Evolutionary conservation across 2,329 filamentous ascomycete species (phyloP), one percentile per base, ranked within the genome.

Genomic region (Hypoxylon sp.): DNA sequence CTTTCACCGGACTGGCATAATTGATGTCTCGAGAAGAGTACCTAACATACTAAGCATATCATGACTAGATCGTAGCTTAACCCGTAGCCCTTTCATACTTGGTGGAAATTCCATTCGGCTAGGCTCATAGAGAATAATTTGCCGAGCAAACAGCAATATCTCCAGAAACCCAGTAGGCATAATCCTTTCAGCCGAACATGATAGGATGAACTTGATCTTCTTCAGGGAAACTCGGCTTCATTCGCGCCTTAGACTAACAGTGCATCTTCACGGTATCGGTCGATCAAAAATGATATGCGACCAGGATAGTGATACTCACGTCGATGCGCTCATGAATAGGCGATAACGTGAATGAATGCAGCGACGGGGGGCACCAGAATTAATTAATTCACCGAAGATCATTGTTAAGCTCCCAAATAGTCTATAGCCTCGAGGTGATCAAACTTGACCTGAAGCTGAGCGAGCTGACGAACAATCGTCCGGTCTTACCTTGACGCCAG

Each of bases 171-270:
- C 16, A 61, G 43, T 50, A 55, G 43, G 53, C 60, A 62, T 65
- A 67, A 65, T 61, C 66, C 63, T 57, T 66, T 68, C 63, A 66
- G 68, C 68, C 67, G 66, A 68, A 47, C 59, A 54, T 67, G 58
- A 75, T 74, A 73, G 70, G 73, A 75, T 65, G 73, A 75, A 75
- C 68, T 47, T 61, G 65, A 73, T 73, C 70, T 70, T 60, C 37
- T 67, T 69, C 61, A 69, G 63, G 68, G 70, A 63, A 68, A 55
- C 45, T 68, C 58, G 67, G 61, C 58, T 64, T 66, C 61, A 54
- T 64, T 67, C 53, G 19, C 43, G 56, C 63, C 29, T 63, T 61
- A 34, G 23, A 48, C 43, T 45, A 23, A 61, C 54, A 54, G 51
- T 47, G 51, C 53, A 54, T 53, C 56, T 59, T 62, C 41, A 61